Evolutionary conservation across 2,329 filamentous ascomycete genomes (phyloP).

Genomic region (Atkinsonella texensis): DNA sequence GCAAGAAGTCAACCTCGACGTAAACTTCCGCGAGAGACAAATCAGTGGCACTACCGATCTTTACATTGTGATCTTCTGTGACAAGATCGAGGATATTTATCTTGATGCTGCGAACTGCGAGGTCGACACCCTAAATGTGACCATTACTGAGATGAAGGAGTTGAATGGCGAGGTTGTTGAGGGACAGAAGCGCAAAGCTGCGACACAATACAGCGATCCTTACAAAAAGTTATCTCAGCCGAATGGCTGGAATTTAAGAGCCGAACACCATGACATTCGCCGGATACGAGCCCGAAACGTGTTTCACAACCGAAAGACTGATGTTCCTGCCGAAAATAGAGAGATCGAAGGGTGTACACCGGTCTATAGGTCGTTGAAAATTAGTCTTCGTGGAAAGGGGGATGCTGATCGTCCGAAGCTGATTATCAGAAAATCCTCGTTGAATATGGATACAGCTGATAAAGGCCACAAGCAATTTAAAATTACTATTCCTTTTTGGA

Average conservation of each 20-base stretch:
- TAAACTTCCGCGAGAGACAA: slow-evolving; percentile 68
- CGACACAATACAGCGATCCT: slow-evolving; percentile 45
- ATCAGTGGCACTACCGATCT: slow-evolving; percentile 74
- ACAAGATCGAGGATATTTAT: slow-evolving; percentile 44
- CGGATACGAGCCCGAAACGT: slow-evolving; percentile 51
- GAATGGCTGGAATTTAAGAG: slow-evolving; percentile 46
- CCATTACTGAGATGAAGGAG: slow-evolving; percentile 31
- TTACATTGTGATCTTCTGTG: slow-evolving; percentile 53
- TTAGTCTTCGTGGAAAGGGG: slow-evolving; percentile 28
- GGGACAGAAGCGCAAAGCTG: slow-evolving; percentile 27
- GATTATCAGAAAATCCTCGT: slow-evolving; percentile 32
- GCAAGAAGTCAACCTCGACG: slow-evolving; percentile 79
- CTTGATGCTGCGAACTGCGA: slow-evolving; percentile 52
- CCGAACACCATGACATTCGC: slow-evolving; percentile 65
- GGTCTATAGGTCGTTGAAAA: slow-evolving; percentile 39
- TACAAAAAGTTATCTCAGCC: slow-evolving; percentile 55
- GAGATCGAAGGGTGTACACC: slow-evolving; percentile 44
- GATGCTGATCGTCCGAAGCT: slow-evolving; percentile 28
- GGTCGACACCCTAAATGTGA: slow-evolving; percentile 42
- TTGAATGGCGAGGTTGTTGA: slow-evolving; percentile 22
- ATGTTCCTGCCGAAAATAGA: slow-evolving; percentile 43
- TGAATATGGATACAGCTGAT: slow-evolving; percentile 19
- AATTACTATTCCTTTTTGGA: slow-evolving; percentile 61
- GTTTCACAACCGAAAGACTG: slow-evolving; percentile 36
- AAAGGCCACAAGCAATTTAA: slow-evolving; percentile 33